Percentiles rank a stretch among this genome's conserved stretches.
phyloP scores from a whole-genome alignment of 768 basidiomycete genomes.

The Royoungia palumana region DNA sequence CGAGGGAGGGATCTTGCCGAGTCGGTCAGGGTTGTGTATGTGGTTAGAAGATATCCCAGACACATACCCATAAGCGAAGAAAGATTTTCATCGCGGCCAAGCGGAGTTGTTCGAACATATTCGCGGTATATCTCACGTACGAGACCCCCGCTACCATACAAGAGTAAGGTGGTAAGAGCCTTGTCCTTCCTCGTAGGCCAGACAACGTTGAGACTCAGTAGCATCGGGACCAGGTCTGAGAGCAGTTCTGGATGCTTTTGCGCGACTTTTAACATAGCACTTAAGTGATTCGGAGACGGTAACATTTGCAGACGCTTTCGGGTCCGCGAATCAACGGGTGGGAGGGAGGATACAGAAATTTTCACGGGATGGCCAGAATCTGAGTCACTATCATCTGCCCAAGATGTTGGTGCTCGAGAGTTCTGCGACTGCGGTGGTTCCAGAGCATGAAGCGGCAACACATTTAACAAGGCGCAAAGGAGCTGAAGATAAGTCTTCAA shows the following conservation, averaged over 20 bases:
- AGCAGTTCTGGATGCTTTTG: slow-evolving; percentile 40
- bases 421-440: slow-evolving; percentile 38
- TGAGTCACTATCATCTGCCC: slow-evolving; percentile 37
- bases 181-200: slow-evolving; percentile 60
- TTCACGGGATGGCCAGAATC: slow-evolving; percentile 36
- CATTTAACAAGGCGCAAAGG: slow-evolving; percentile 47
- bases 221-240: slow-evolving; percentile 50
- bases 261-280: slow-evolving; percentile 46
- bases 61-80: slow-evolving; percentile 39
- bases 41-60: neutral
- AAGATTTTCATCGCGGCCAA: slow-evolving; percentile 56
- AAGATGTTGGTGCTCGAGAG: slow-evolving; percentile 8
- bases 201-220: slow-evolving; percentile 53
- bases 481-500: slow-evolving; percentile 55
- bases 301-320: slow-evolving; percentile 61
- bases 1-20: slow-evolving; percentile 42
- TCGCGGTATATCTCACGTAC: slow-evolving; percentile 74
- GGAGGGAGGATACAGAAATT: slow-evolving; percentile 31
- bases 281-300: slow-evolving; percentile 50
- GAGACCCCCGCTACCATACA: slow-evolving; percentile 54
- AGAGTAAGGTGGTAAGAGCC: slow-evolving; percentile 53
- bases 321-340: slow-evolving; percentile 55
- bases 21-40: slow-evolving; percentile 5
- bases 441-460: slow-evolving; percentile 50
- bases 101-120: slow-evolving; percentile 54